Base-by-base conservation (phyloP, 306 rosid species). In the Rosa multiflora region DNA sequence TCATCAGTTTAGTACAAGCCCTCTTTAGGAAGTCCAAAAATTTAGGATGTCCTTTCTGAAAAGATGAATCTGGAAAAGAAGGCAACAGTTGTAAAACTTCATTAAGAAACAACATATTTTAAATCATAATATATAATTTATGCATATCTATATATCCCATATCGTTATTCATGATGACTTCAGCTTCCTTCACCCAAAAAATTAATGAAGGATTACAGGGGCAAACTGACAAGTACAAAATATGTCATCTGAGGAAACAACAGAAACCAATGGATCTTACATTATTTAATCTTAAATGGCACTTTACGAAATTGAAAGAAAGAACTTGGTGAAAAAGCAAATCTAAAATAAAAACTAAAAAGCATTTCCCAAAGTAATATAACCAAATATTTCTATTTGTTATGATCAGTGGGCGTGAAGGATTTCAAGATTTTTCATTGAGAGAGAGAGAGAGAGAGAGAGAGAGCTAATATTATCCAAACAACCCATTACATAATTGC, bases 1-100 rank as follows among this genome's bases (percentile, higher is more conserved):
- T 94, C 95, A 92, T 89, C 86, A 94, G 86, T 83, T 92, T 92
- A 82, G 87, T 90, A 80, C 97, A 89, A 64, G 95, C 92, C 82
- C 97, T 89, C 91, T 82, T 88, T 75, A 89, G 20, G 75, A 94
- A 91, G 74, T 91, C 97, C 93, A 91, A 94, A 81, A 87, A 90
- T 91, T 91, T 91, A 68, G 97, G 86, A 82, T 75, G 77, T 10
- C 83, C 88, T 74, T 88, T 89, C 85, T 88, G 88, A 87, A 92
- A 94, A 77, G 93, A 85, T 23, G 92, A 89, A 92, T 91, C 99
- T 94, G 97, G 82, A 84, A 82, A 63, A 80, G 59, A 75, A 83
- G 39, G 64, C 43, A 76, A 71, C 70, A 67, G 59, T 59, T 79
- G 39, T 79, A 80, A 68, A 77, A 78, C 44, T 29, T 52, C 55